Conservation (phyloP, 371 early-diverging fungal genomes). For the Zychaea mexicana region DNA sequence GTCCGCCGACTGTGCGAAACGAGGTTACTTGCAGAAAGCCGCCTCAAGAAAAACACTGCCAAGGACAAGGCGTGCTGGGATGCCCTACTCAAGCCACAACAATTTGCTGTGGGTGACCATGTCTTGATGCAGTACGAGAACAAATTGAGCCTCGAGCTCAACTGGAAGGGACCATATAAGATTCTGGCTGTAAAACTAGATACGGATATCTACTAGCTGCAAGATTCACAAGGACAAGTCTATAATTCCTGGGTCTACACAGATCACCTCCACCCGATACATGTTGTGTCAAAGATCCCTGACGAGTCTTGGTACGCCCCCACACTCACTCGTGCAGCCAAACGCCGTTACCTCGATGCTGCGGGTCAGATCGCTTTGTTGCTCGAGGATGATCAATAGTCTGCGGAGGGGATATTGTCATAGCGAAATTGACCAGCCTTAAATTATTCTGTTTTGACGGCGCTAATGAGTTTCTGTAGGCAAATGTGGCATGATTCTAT, state of each 20-base stretch:
- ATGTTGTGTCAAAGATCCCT: background rate
- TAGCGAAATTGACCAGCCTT: too few species aligned
- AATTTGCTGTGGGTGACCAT: slow-evolving; percentile 18
- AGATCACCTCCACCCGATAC: background rate
- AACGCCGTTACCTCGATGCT: background rate
- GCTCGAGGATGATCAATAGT: slow-evolving; percentile 14
- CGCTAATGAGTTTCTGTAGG: too few species aligned
- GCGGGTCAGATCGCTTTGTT: background rate
- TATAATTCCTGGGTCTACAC: slow-evolving; percentile 10
- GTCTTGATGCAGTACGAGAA: slow-evolving; percentile 13
- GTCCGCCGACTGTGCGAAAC: background rate
- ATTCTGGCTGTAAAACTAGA: background rate
- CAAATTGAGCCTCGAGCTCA: slow-evolving; percentile 10
- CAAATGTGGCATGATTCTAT: too few species aligned
- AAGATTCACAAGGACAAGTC: background rate
- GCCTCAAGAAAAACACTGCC: background rate
- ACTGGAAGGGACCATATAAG: slow-evolving; percentile 11
- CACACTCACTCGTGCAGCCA: background rate
- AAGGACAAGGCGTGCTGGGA: slow-evolving; percentile 10
- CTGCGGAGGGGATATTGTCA: slow-evolving; percentile 13
- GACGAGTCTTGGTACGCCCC: slow-evolving; percentile 1
- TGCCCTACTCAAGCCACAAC: background rate
- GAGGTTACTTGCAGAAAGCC: background rate
- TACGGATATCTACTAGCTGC: slow-evolving; percentile 5
- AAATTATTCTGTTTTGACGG: too few species aligned